These are phyloP conservation scores for Posidonia oceanica DNA, from an alignment of 116 monocot genomes.

Conservation along the genomic window DNA sequence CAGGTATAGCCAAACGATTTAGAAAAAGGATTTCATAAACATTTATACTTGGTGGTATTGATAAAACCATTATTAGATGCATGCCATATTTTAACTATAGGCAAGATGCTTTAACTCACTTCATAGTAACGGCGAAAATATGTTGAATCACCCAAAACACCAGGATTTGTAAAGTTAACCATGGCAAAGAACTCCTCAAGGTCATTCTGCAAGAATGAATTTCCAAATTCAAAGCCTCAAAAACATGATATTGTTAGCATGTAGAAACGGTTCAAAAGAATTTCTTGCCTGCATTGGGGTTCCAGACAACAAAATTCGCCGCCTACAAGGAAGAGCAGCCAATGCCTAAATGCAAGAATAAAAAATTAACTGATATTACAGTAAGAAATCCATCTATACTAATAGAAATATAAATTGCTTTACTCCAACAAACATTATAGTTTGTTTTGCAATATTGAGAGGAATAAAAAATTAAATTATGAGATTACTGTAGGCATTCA, in stretches of 20 bases:
- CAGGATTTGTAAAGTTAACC: slow-evolving; percentile 99
- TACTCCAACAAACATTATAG: too few relatives aligned
- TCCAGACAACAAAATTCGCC: slow-evolving; percentile 84
- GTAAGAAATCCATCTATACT: too few relatives aligned
- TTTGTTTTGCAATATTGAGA: too few relatives aligned
- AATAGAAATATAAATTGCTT: too few relatives aligned
- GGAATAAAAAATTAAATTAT: too few relatives aligned
- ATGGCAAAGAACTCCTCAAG: slow-evolving; percentile 97
- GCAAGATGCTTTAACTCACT: slow-evolving; percentile 26
- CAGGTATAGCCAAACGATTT: too few relatives aligned
- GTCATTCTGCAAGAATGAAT: slow-evolving; percentile 59
- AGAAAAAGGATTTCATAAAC: too few relatives aligned
- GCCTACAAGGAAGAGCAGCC: slow-evolving; percentile 77
- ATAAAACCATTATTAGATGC: not conserved
- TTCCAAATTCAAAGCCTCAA: not conserved
- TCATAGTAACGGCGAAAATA: slow-evolving; percentile 90
- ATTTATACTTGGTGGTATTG: too few relatives aligned
- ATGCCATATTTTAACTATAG: too few relatives aligned
- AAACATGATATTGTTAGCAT: not conserved
- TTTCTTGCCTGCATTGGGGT: slow-evolving; percentile 86
- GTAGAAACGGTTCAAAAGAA: slow-evolving; percentile 2
- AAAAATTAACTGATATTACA: not conserved
- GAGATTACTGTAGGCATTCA: too few relatives aligned
- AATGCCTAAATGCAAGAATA: slow-evolving; percentile 43
- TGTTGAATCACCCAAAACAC: slow-evolving; percentile 67